Percentiles rank a stretch among this genome's conserved stretches.
These are phyloP conservation scores for Mycena polygramma DNA, from an alignment of 768 basidiomycete genomes.

Conservation along the genomic window DNA sequence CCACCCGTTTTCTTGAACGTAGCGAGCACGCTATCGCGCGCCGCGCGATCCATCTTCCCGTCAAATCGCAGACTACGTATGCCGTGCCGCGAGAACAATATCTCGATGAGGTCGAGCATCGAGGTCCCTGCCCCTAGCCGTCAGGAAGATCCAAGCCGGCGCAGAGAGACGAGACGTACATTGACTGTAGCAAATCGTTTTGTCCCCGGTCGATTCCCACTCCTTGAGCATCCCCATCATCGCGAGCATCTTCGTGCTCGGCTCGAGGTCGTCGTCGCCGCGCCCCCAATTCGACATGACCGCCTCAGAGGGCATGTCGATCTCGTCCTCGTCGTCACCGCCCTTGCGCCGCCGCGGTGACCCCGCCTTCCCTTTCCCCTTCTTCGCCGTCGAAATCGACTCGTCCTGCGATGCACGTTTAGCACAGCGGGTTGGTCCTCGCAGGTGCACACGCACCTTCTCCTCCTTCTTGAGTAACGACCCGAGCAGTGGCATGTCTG, in stretches of 20 bases:
- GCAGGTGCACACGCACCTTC: conserved; percentile 36
- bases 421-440: neutral
- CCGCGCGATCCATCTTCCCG: conserved; percentile 71
- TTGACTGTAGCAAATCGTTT: conserved; percentile 79
- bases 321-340: conserved; percentile 38
- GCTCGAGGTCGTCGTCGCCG: conserved; percentile 72
- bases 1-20: conserved; percentile 69
- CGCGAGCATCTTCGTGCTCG: conserved; percentile 77
- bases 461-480: conserved; percentile 50
- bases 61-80: conserved; percentile 74
- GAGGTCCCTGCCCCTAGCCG: conserved; percentile 70
- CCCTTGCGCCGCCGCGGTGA: conserved; percentile 24
- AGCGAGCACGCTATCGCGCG: conserved; percentile 63
- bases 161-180: conserved; percentile 55
- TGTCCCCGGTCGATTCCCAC: conserved; percentile 73
- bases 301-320: conserved; percentile 54
- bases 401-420: conserved; percentile 14
- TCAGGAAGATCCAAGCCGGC: neutral
- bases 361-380: conserved; percentile 44
- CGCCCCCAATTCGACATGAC: conserved; percentile 68
- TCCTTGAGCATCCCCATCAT: conserved; percentile 69
- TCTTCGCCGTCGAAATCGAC: conserved; percentile 25
- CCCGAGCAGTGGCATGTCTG: conserved; percentile 60
- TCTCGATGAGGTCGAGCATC: conserved; percentile 76
- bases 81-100: conserved; percentile 69